Percentiles rank a stretch among this genome's conserved stretches.
Conservation (phyloP, 495 filamentous ascomycete genomes). For the Lophiotrema nucula region DNA sequence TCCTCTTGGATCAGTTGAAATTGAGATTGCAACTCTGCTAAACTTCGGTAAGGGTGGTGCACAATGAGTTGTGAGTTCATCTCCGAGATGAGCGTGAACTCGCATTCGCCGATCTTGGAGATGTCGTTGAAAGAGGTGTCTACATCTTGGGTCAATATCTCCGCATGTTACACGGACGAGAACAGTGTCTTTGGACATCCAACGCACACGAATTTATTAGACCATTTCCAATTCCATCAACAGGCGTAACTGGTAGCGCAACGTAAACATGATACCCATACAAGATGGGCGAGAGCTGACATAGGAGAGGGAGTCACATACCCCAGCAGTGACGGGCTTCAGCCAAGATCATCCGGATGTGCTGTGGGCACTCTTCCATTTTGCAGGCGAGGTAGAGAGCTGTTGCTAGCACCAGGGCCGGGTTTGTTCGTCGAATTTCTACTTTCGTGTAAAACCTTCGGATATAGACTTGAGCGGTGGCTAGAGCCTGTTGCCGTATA, state of each 20-base stretch:
- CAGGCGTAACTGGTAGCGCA: too few relatives aligned
- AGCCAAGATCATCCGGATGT: conserved; percentile 81
- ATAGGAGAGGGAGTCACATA: too few relatives aligned
- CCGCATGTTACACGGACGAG: too few relatives aligned
- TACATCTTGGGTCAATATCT: conserved; percentile 11
- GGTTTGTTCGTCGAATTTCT: conserved; percentile 89
- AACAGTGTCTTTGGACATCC: too few relatives aligned
- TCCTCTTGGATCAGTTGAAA: conserved; percentile 78
- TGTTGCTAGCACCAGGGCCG: conserved; percentile 85
- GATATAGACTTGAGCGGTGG: conserved; percentile 91
- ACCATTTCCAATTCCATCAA: too few relatives aligned
- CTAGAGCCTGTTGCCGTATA: conserved; percentile 85
- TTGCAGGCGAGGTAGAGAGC: conserved; percentile 95
- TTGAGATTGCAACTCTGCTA: conserved; percentile 68
- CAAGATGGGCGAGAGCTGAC: too few relatives aligned
- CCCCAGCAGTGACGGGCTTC: conserved; percentile 88
- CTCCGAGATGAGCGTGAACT: conserved; percentile 92
- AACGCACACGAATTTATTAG: too few relatives aligned
- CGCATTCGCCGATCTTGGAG: conserved; percentile 90
- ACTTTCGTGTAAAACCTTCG: conserved; percentile 91
- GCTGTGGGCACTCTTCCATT: conserved; percentile 97
- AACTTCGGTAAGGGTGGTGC: conserved; percentile 93
- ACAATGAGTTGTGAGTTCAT: conserved; percentile 93
- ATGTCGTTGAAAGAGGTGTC: conserved; percentile 66
- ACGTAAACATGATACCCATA: too few relatives aligned